A percentile compares a stretch with the other conserved stretches of the same genome.
Conservation (phyloP, 164 flowering plant genomes). For the Aristolochia fimbriata region DNA sequence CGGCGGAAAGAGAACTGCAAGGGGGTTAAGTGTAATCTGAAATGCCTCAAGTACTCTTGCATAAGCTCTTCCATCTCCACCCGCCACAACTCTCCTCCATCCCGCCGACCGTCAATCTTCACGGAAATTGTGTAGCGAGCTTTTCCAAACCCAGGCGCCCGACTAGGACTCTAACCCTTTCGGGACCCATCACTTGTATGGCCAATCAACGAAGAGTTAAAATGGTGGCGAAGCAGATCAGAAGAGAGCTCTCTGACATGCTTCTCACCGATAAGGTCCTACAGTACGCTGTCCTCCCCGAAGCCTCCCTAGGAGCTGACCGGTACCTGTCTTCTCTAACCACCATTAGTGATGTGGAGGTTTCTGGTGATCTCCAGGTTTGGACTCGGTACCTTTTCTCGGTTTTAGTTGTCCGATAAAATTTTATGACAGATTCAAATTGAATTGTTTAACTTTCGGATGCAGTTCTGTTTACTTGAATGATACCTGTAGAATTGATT, state of each 20-base stretch:
- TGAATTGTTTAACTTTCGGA: too few species aligned
- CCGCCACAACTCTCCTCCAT: neutral
- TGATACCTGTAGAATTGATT: too few species aligned
- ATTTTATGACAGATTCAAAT: neutral
- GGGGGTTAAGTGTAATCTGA: neutral
- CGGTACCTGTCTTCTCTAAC: slow-evolving; percentile 78
- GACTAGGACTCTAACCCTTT: neutral
- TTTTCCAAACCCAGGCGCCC: neutral
- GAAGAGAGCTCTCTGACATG: slow-evolving; percentile 84
- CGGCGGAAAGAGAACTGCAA: too few species aligned
- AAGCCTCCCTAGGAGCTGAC: slow-evolving; percentile 86
- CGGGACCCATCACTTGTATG: slow-evolving; percentile 39
- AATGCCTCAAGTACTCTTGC: slow-evolving; percentile 1
- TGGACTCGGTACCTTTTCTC: neutral
- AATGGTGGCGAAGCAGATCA: slow-evolving; percentile 91
- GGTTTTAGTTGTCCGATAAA: neutral
- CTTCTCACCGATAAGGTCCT: slow-evolving; percentile 69
- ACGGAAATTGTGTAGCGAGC: neutral
- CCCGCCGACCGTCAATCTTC: neutral
- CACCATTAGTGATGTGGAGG: slow-evolving; percentile 78
- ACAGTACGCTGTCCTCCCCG: slow-evolving; percentile 73
- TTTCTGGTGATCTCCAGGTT: slow-evolving; percentile 86
- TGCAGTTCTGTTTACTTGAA: too few species aligned
- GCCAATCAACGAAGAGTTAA: slow-evolving; percentile 83
- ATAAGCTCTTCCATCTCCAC: slow-evolving; percentile 1